Conservation (phyloP, 805 yeast species). For the Middelhovenomyces tepae region DNA sequence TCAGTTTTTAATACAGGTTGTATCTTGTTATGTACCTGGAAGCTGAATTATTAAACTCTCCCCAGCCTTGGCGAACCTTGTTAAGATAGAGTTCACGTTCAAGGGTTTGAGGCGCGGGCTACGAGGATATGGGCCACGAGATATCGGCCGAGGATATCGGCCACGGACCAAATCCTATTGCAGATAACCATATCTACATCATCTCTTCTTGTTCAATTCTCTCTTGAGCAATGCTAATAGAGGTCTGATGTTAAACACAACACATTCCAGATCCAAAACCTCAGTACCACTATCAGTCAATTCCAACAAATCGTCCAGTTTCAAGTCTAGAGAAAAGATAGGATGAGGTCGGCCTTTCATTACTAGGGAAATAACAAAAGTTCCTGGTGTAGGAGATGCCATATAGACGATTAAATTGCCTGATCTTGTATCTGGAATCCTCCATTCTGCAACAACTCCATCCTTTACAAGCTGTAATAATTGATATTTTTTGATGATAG, state of each 20-base stretch:
- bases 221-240: conserved; percentile 21
- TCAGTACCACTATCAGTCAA: conserved; percentile 18
- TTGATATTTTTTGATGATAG: conserved; percentile 17
- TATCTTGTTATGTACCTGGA: too few relatives aligned
- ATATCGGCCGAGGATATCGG: background rate
- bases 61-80: background rate
- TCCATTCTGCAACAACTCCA: conserved; percentile 21
- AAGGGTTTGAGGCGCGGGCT: conserved; percentile 5
- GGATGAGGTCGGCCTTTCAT: conserved; percentile 25
- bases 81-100: conserved; percentile 2
- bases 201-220: conserved; percentile 17
- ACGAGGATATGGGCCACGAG: conserved; percentile 1
- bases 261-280: conserved; percentile 23
- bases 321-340: conserved; percentile 23
- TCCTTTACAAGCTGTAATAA: conserved; percentile 21
- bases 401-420: conserved; percentile 20
- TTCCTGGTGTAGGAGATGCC: conserved; percentile 24
- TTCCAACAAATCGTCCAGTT: conserved; percentile 28
- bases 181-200: background rate
- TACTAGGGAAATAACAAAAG: conserved; percentile 24
- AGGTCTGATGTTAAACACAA: conserved; percentile 21
- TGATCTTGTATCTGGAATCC: conserved; percentile 20
- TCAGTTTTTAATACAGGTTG: too few relatives aligned
- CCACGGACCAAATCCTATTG: background rate
- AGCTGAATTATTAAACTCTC: background rate